Conservation (phyloP, 495 filamentous ascomycete genomes). For the Penicillium macrosclerotiorum region DNA sequence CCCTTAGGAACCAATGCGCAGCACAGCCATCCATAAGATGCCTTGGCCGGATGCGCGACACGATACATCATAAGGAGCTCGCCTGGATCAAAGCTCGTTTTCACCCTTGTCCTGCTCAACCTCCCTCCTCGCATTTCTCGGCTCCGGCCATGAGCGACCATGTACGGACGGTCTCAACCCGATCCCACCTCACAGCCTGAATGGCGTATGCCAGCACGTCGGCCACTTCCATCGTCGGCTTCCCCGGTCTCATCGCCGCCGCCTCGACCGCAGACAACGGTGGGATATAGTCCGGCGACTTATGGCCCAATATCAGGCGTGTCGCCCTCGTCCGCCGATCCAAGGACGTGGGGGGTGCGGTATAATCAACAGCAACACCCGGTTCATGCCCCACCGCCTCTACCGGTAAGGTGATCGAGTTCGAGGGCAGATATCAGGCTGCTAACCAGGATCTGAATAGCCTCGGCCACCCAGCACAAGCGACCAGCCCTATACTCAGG, state of each 20-base stretch:
- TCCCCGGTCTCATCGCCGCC: slow-evolving; percentile 14
- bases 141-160: slow-evolving; percentile 11
- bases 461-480: slow-evolving; percentile 41
- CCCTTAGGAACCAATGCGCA: not conserved
- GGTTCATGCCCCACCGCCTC: slow-evolving; percentile 38
- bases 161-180: slow-evolving; percentile 28
- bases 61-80: too few species aligned
- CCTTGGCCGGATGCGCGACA: slow-evolving; percentile 1
- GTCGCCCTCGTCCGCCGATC: slow-evolving; percentile 30
- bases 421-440: not conserved
- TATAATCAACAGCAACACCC: slow-evolving; percentile 39
- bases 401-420: slow-evolving; percentile 39
- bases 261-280: slow-evolving; percentile 22
- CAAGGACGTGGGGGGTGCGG: slow-evolving; percentile 44
- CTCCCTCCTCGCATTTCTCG: not conserved
- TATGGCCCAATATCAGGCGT: slow-evolving; percentile 40
- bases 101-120: too few species aligned
- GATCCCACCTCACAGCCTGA: slow-evolving; percentile 37
- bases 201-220: slow-evolving; percentile 37
- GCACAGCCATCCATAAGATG: not conserved
- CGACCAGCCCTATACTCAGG: slow-evolving; percentile 20
- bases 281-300: slow-evolving; percentile 37
- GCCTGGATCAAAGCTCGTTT: too few species aligned
- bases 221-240: slow-evolving; percentile 16
- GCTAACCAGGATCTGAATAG: slow-evolving; percentile 17